Evolutionary conservation across 1,139 yeast genomes (phyloP).

Genomic region (Lodderomyces jiufengensis): DNA sequence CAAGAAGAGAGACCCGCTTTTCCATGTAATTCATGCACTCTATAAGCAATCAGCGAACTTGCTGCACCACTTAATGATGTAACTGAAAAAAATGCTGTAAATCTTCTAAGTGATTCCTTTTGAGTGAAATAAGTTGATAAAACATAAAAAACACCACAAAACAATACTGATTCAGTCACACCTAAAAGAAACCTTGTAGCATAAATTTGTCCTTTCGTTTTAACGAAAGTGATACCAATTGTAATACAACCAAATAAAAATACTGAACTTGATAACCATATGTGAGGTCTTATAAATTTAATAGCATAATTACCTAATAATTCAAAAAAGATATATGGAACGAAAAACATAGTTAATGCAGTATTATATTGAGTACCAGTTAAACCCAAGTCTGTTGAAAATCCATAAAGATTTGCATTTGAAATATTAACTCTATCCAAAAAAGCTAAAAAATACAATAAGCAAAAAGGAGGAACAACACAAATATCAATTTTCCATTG

Average conservation of each 20-base stretch:
- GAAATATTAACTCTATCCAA: slow-evolving; percentile 73
- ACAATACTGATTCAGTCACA: slow-evolving; percentile 63
- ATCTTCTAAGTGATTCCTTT: slow-evolving; percentile 64
- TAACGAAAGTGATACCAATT: slow-evolving; percentile 63
- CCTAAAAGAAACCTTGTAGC: slow-evolving; percentile 65
- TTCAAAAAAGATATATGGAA: slow-evolving; percentile 68
- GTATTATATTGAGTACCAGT: slow-evolving; percentile 59
- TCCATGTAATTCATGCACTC: slow-evolving; percentile 37
- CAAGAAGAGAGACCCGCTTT: slow-evolving; percentile 47
- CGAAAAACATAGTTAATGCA: slow-evolving; percentile 66
- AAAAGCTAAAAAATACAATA: slow-evolving; percentile 64
- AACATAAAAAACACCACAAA: slow-evolving; percentile 71
- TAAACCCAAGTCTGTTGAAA: slow-evolving; percentile 48
- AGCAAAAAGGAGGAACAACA: slow-evolving; percentile 68
- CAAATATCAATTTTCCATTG: slow-evolving; percentile 64
- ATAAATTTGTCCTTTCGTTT: slow-evolving; percentile 54
- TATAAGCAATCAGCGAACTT: slow-evolving; percentile 31
- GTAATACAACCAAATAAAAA: slow-evolving; percentile 60
- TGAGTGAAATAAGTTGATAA: slow-evolving; percentile 55
- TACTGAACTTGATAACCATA: slow-evolving; percentile 58
- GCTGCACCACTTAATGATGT: slow-evolving; percentile 44
- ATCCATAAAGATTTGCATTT: slow-evolving; percentile 68
- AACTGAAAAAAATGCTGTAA: slow-evolving; percentile 58
- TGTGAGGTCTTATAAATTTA: slow-evolving; percentile 59
- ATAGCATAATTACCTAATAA: slow-evolving; percentile 62